Percentiles rank a stretch among this genome's conserved stretches.
Evolutionary conservation across 257 asterid species (phyloP).

Genomic region (Scutellaria minor): DNA sequence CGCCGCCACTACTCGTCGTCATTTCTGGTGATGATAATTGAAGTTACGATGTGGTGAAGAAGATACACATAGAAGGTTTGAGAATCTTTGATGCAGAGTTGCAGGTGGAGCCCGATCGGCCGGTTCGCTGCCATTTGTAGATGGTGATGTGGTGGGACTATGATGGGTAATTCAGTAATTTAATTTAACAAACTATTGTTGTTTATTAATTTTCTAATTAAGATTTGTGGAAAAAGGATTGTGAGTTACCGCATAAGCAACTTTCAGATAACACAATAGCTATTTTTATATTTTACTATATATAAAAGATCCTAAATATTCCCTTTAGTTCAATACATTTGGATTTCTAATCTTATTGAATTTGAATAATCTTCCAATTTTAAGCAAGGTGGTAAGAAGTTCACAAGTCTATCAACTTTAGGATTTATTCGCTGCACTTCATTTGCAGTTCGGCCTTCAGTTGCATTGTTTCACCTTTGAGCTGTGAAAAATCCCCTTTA

Average conservation of each 20-base stretch:
- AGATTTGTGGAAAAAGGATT: slow-evolving; percentile 30
- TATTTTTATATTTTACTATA: too few relatives aligned
- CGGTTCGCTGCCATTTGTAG: slow-evolving; percentile 16
- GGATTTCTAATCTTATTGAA: too few relatives aligned
- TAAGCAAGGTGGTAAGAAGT: too few relatives aligned
- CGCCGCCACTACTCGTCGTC: slow-evolving; percentile 32
- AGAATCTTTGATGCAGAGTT: neutral
- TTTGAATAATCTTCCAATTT: too few relatives aligned
- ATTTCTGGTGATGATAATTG: neutral
- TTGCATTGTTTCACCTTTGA: too few relatives aligned
- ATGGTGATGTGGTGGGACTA: slow-evolving; percentile 4
- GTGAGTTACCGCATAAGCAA: neutral
- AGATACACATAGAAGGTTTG: slow-evolving; percentile 17
- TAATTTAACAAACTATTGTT: neutral
- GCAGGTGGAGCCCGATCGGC: slow-evolving; percentile 15
- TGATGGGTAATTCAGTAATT: slow-evolving; percentile 23
- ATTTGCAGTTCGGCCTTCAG: too few relatives aligned
- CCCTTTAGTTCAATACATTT: too few relatives aligned
- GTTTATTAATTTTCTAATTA: neutral
- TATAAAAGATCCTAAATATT: too few relatives aligned
- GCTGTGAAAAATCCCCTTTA: too few relatives aligned
- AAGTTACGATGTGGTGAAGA: neutral
- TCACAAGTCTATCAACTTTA: too few relatives aligned
- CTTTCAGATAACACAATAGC: too few relatives aligned
- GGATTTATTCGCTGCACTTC: too few relatives aligned